Conservation (phyloP, 768 basidiomycete genomes). For the Obba rivulosa region DNA sequence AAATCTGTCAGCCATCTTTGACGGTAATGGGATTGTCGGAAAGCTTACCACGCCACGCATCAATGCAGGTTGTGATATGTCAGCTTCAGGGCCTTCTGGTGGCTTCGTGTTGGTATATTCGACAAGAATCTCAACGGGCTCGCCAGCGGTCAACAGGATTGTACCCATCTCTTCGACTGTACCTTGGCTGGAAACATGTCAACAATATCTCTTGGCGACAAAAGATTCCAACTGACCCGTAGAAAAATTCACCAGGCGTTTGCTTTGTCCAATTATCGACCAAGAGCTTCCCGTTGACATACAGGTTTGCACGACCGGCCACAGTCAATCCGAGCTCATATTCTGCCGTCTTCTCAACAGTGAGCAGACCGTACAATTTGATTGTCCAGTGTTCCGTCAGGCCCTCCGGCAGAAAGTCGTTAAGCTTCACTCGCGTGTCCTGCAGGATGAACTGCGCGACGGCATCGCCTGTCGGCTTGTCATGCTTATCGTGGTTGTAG, state of each 20-base stretch:
- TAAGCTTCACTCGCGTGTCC: slow-evolving; percentile 61
- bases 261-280: slow-evolving; percentile 74
- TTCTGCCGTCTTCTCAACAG: slow-evolving; percentile 38
- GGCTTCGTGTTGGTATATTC: slow-evolving; percentile 61
- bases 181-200: slow-evolving; percentile 41
- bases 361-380: slow-evolving; percentile 48
- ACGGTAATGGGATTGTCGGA: background rate
- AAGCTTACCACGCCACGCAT: slow-evolving; percentile 61
- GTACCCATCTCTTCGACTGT: slow-evolving; percentile 58
- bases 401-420: slow-evolving; percentile 58
- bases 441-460: slow-evolving; percentile 44
- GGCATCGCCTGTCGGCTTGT: slow-evolving; percentile 36
- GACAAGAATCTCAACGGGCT: slow-evolving; percentile 48
- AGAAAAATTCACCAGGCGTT: slow-evolving; percentile 63
- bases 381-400: slow-evolving; percentile 51
- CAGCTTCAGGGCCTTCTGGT: slow-evolving; percentile 37
- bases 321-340: slow-evolving; percentile 64
- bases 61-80: slow-evolving; percentile 55
- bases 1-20: background rate
- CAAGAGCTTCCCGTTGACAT: slow-evolving; percentile 48
- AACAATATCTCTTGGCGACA: background rate
- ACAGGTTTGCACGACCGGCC: slow-evolving; percentile 61
- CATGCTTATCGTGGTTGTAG: slow-evolving; percentile 49
- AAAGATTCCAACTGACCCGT: slow-evolving; percentile 38
- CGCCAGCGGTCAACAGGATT: slow-evolving; percentile 39